Conservation (phyloP, 305 asterid species). For the Fraxinus velutina region DNA sequence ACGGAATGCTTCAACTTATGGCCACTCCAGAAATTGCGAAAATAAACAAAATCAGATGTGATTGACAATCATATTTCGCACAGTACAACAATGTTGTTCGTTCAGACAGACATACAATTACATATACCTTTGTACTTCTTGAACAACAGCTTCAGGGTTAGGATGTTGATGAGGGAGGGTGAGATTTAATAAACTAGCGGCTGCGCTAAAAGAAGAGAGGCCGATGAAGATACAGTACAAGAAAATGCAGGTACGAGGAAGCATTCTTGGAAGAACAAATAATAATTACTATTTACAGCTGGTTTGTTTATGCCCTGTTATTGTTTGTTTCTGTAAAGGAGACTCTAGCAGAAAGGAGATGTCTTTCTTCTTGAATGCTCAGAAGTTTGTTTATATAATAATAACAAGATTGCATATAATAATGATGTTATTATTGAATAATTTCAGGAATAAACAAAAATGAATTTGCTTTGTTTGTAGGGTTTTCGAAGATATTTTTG, state of each 20-base stretch:
- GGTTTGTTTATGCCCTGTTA: slow-evolving; percentile 5
- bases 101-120: neutral
- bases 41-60: slow-evolving; percentile 20
- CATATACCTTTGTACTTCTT: slow-evolving; percentile 42
- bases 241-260: slow-evolving; percentile 33
- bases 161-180: slow-evolving; percentile 53
- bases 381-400: slow-evolving; percentile 15
- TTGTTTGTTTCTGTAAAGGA: slow-evolving; percentile 12
- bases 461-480: slow-evolving; percentile 1
- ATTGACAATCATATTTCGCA: neutral
- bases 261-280: slow-evolving; percentile 29
- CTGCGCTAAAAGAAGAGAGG: slow-evolving; percentile 13
- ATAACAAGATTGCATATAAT: slow-evolving; percentile 9
- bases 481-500: neutral
- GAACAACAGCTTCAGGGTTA: slow-evolving; percentile 48
- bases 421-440: slow-evolving; percentile 15
- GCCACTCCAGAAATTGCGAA: neutral
- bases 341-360: slow-evolving; percentile 15
- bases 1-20: neutral
- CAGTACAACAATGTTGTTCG: neutral
- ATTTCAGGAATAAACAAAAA: neutral
- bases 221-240: slow-evolving; percentile 18
- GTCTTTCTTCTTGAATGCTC: slow-evolving; percentile 21
- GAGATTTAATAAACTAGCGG: slow-evolving; percentile 31
- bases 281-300: slow-evolving; percentile 8